These are phyloP conservation scores for Termitomyces sp. DNA, from an alignment of 768 basidiomycete species.

Conservation along the genomic window DNA sequence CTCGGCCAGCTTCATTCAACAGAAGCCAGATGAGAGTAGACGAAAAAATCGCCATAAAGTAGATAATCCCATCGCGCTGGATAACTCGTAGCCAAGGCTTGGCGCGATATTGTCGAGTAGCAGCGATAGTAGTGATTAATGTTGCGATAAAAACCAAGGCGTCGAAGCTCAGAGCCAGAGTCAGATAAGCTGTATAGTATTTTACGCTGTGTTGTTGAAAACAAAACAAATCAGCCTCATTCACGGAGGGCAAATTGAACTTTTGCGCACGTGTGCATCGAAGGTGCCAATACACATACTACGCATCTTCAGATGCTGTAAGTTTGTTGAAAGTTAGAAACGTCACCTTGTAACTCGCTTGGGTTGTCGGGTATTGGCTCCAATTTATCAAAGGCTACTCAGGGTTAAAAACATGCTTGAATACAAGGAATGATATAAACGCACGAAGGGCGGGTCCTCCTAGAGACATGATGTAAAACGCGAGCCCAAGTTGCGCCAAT, in stretches of 20 bases:
- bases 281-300: background rate
- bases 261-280: background rate
- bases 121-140: slow-evolving; percentile 7
- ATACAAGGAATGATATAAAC: background rate
- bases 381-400: background rate
- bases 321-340: background rate
- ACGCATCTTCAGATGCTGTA: background rate
- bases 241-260: background rate
- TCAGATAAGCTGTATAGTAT: slow-evolving; percentile 9
- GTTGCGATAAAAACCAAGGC: slow-evolving; percentile 13
- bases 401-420: background rate
- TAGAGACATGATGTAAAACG: slow-evolving; percentile 10
- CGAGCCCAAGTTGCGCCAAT: slow-evolving; percentile 10
- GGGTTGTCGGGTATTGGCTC: background rate
- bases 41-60: slow-evolving; percentile 18
- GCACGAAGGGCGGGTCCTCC: background rate
- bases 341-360: background rate
- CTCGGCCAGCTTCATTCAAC: background rate
- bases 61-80: slow-evolving; percentile 14
- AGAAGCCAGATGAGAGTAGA: slow-evolving; percentile 16
- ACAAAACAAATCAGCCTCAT: background rate
- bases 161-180: slow-evolving; percentile 14
- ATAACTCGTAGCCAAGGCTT: slow-evolving; percentile 13
- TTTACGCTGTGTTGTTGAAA: background rate
- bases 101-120: slow-evolving; percentile 7